Evolutionary conservation across 2,329 filamentous ascomycete genomes (phyloP), one percentile per base, ranked within the genome.

Genomic region (Dissoconium aciculare): DNA sequence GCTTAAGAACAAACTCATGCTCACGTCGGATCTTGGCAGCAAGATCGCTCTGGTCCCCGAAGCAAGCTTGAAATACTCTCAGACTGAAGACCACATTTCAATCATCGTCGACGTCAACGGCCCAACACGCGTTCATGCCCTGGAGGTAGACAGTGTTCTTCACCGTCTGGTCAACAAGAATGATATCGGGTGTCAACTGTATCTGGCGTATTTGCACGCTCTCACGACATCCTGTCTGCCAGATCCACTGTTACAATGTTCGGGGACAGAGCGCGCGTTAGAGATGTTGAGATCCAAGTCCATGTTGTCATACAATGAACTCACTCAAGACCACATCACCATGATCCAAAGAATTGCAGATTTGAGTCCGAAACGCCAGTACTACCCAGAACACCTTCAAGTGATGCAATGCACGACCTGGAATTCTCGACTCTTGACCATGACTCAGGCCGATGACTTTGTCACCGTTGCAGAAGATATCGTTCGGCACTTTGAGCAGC

Each of bases 221-320:
- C 50, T 63, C 4, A 79, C 74, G 0, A 74, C 73, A 0, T 69
- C 64, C 17, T 42, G 63, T 0, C 19, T 78, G 0, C 63, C 68
- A 0, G 75, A 79, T 42, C 51, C 57, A 0, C 55, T 79, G 0
- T 78, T 72, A 0, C 53, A 60, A 0, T 57, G 62, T 0, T 78
- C 71, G 0, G 75, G 75, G 0, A 64, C 61, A 0, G 74, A 79
- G 42, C 71, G 77, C 46, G 41, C 49, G 2, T 28, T 53, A 2
- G 11, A 15, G 2, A 44, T 46, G 2, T 35, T 53, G 4, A 19
- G 27, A 1, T 43, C 42, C 1, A 39, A 37, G 4, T 40, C 38
- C 13, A 32, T 41, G 0, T 29, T 36, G 6, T 47, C 49, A 0
- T 52, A 50, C 26, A 32, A 33, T 1, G 39, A 39, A 4, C 32